These are phyloP conservation scores for Helotiales sp. DNA, from an alignment of 2,329 filamentous ascomycete species.

Conservation along the genomic window DNA sequence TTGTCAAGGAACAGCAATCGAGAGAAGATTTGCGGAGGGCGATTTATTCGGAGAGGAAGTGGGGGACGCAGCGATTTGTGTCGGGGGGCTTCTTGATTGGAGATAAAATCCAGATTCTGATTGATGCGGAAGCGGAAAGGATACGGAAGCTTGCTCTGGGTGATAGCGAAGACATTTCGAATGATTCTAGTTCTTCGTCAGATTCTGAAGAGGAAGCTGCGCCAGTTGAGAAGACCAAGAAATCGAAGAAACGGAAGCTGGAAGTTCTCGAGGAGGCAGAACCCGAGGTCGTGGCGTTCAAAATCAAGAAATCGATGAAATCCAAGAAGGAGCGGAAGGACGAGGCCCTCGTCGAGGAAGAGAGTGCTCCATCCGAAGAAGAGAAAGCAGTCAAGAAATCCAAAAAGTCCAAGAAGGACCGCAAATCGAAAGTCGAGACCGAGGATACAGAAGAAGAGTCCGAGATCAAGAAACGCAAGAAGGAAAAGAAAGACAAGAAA, in stretches of 20 bases:
- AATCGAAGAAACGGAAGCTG: constrained; percentile 46
- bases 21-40: constrained; percentile 73
- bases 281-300: constrained; percentile 29
- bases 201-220: constrained; percentile 29
- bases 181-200: constrained; percentile 21
- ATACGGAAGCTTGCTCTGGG: constrained; percentile 37
- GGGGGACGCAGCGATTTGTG: constrained; percentile 84
- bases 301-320: constrained; percentile 44
- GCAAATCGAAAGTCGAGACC: constrained; percentile 29
- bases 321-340: constrained; percentile 26
- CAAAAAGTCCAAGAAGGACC: constrained; percentile 38
- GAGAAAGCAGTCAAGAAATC: constrained; percentile 42
- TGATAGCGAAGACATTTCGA: constrained; percentile 20
- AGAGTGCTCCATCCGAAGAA: constrained; percentile 28
- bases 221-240: constrained; percentile 37
- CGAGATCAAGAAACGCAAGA: constrained; percentile 43
- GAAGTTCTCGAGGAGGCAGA: constrained; percentile 25
- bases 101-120: constrained; percentile 57
- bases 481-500: constrained; percentile 44
- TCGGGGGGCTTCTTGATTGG: constrained; percentile 75
- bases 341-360: constrained; percentile 10
- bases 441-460: constrained; percentile 35
- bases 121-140: constrained; percentile 45
- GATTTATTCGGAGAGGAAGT: constrained; percentile 75
- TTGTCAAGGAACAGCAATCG: constrained; percentile 71